Evolutionary conservation across 495 filamentous ascomycete species (phyloP).

Genomic region (Penicillium arizonense): DNA sequence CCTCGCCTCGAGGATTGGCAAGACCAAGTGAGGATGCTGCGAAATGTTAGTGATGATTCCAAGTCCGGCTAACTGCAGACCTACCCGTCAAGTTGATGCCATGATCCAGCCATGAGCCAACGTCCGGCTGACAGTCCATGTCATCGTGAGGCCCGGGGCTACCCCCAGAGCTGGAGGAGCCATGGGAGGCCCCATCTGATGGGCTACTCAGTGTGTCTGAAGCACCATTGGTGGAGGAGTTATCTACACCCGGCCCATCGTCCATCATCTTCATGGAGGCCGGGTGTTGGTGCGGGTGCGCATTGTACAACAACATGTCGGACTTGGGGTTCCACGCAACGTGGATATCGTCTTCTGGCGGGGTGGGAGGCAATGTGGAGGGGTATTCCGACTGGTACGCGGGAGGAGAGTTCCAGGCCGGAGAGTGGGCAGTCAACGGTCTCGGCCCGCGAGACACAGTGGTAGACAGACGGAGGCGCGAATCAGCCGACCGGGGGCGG

Average conservation of each 20-base stretch:
- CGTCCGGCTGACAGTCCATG: slow-evolving; percentile 38
- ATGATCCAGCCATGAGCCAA: slow-evolving; percentile 43
- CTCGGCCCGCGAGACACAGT: slow-evolving; percentile 35
- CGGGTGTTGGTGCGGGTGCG: slow-evolving; percentile 26
- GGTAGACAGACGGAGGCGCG: slow-evolving; percentile 37
- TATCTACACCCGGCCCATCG: slow-evolving; percentile 35
- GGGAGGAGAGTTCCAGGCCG: slow-evolving; percentile 28
- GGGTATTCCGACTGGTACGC: slow-evolving; percentile 35
- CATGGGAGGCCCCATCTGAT: slow-evolving; percentile 34
- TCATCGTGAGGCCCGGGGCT: slow-evolving; percentile 38
- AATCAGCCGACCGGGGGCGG: slow-evolving; percentile 35
- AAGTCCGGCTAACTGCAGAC: slow-evolving; percentile 5
- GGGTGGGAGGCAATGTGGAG: slow-evolving; percentile 38
- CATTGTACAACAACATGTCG: slow-evolving; percentile 35
- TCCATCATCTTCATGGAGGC: slow-evolving; percentile 36
- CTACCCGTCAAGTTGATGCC: slow-evolving; percentile 43
- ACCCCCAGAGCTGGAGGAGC: slow-evolving; percentile 36
- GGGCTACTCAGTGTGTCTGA: slow-evolving; percentile 35
- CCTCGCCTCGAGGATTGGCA: slow-evolving; percentile 36
- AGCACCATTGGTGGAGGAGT: slow-evolving; percentile 20
- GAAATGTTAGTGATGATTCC: slow-evolving; percentile 10
- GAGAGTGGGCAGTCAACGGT: slow-evolving; percentile 27
- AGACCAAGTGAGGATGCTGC: slow-evolving; percentile 37
- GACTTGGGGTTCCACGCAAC: slow-evolving; percentile 39
- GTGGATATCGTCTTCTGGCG: slow-evolving; percentile 44